phyloP scores from a whole-genome alignment of 2,329 filamentous ascomycete genomes.

The Botrytis byssoidea region DNA sequence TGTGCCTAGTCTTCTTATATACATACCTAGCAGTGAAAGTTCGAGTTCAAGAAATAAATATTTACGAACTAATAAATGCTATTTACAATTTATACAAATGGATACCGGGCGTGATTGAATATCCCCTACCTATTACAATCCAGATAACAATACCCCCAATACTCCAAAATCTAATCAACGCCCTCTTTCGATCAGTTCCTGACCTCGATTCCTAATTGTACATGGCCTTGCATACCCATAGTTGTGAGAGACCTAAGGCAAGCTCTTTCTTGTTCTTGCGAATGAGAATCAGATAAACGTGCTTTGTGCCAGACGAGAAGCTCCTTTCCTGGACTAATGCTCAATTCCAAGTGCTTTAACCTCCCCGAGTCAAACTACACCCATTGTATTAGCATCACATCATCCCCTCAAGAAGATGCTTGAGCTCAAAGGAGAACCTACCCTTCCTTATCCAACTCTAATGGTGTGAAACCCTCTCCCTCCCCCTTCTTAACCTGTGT shows the following conservation, averaged over 20 bases:
- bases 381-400: constrained; percentile 26
- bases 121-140: neutral
- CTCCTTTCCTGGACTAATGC: neutral
- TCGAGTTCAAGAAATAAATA: neutral
- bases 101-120: neutral
- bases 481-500: constrained; percentile 26
- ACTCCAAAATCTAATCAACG: constrained; percentile 1
- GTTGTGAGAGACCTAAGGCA: neutral
- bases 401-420: neutral
- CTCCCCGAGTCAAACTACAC: constrained; percentile 31
- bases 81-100: constrained; percentile 6
- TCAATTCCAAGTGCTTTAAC: constrained; percentile 16
- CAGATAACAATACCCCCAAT: neutral
- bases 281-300: neutral
- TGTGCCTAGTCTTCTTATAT: neutral
- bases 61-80: neutral
- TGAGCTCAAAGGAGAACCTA: constrained; percentile 22
- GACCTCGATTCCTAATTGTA: neutral
- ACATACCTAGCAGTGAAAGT: neutral
- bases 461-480: constrained; percentile 37
- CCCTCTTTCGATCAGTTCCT: neutral
- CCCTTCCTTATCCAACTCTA: constrained; percentile 38
- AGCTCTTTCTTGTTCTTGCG: neutral
- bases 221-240: neutral
- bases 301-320: neutral